These are phyloP conservation scores for Sclerotinia trifoliorum DNA, from an alignment of 2,329 filamentous ascomycete genomes.

Conservation along the genomic window DNA sequence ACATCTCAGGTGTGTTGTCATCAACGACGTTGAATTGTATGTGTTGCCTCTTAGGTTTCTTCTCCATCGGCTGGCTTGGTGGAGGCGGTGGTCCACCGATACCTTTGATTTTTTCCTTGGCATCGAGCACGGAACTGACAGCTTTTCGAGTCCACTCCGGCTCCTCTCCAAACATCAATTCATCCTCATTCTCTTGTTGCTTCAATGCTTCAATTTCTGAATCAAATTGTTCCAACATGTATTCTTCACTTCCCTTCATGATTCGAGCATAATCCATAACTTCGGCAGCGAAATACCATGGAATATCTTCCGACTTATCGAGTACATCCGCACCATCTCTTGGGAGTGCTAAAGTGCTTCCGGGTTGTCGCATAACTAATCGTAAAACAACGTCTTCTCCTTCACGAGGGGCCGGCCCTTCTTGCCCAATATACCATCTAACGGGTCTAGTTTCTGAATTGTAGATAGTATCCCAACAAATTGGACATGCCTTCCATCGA, in stretches of 20 bases:
- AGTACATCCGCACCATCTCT: constrained; percentile 72
- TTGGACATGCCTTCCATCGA: constrained; percentile 91
- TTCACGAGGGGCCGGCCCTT: constrained; percentile 74
- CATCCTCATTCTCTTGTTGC: constrained; percentile 81
- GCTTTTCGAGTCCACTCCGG: constrained; percentile 91
- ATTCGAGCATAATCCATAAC: constrained; percentile 92
- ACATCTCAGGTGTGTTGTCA: constrained; percentile 51
- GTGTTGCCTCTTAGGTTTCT: constrained; percentile 47
- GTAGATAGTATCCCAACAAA: constrained; percentile 93
- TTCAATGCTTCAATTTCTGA: constrained; percentile 72
- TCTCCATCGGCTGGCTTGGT: constrained; percentile 50
- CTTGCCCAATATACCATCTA: constrained; percentile 86
- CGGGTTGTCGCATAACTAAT: constrained; percentile 75
- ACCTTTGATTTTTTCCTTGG: constrained; percentile 71
- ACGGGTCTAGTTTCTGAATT: constrained; percentile 87
- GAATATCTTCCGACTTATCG: constrained; percentile 71
- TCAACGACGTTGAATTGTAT: constrained; percentile 49
- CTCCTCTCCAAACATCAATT: constrained; percentile 87
- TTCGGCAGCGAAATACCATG: constrained; percentile 93
- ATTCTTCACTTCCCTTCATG: constrained; percentile 89
- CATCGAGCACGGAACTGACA: constrained; percentile 67
- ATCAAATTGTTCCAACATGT: constrained; percentile 80
- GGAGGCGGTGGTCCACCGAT: constrained; percentile 63
- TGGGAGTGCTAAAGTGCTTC: constrained; percentile 83
- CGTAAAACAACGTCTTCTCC: constrained; percentile 88